Evolutionary conservation across 2,329 filamentous ascomycete genomes (phyloP).

Genomic region (Cladosporium cucumerinum): DNA sequence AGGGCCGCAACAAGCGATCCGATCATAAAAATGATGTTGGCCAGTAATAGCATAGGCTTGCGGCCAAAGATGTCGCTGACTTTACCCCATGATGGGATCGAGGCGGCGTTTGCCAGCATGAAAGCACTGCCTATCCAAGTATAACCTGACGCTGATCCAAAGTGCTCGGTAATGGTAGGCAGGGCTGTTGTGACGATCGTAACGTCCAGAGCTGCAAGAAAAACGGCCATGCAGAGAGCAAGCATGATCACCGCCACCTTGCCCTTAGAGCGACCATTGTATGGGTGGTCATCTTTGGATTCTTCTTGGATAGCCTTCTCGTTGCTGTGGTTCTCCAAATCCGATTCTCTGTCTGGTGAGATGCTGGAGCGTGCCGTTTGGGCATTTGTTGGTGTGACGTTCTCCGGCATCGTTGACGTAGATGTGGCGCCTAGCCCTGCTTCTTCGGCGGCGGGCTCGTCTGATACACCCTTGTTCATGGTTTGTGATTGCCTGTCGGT

Average conservation of each 20-base stretch:
- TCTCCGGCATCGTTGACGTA: slow-evolving; percentile 20
- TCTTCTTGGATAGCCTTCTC: slow-evolving; percentile 19
- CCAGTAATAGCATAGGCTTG: slow-evolving; percentile 59
- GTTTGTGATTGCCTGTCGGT: slow-evolving; percentile 1
- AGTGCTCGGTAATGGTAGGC: slow-evolving; percentile 56
- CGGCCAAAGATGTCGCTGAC: slow-evolving; percentile 65
- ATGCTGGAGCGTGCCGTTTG: slow-evolving; percentile 19
- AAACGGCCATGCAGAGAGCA: slow-evolving; percentile 52
- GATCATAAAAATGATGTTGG: slow-evolving; percentile 60
- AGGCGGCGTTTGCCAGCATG: slow-evolving; percentile 47
- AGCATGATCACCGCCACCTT: slow-evolving; percentile 50
- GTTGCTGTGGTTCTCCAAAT: slow-evolving; percentile 1
- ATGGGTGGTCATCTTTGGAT: slow-evolving; percentile 17
- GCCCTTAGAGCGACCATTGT: slow-evolving; percentile 29
- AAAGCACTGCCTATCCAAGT: slow-evolving; percentile 55
- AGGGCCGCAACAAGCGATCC: slow-evolving; percentile 60
- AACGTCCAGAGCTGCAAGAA: slow-evolving; percentile 60
- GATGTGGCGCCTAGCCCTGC: slow-evolving; percentile 22
- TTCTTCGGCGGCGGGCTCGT: slow-evolving; percentile 22
- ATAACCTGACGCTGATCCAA: slow-evolving; percentile 50
- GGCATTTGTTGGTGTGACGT: slow-evolving; percentile 20
- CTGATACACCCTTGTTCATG: slow-evolving; percentile 9
- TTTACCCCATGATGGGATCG: slow-evolving; percentile 60
- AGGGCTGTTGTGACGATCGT: slow-evolving; percentile 62
- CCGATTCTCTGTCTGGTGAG: slow-evolving; percentile 14